Evolutionary conservation across 1,139 yeast species (phyloP).

Genomic region (Magnusiomyces starmeri): DNA sequence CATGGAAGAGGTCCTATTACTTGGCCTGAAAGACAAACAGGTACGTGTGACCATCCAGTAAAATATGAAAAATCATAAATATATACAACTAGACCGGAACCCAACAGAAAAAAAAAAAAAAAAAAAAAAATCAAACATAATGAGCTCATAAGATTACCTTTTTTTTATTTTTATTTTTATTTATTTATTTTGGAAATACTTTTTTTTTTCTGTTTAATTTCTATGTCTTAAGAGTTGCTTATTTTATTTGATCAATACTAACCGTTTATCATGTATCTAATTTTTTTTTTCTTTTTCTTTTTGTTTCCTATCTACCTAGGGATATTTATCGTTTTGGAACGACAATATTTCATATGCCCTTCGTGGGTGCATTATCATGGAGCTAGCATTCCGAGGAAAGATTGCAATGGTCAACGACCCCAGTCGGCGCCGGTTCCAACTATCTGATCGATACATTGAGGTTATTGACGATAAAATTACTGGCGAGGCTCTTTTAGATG

Average conservation of each 20-base stretch:
- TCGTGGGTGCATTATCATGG: slow-evolving; percentile 89
- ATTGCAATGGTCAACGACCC: slow-evolving; percentile 89
- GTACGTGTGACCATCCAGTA: slow-evolving; percentile 11
- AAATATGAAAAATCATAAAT: no score
- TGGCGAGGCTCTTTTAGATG: slow-evolving; percentile 93
- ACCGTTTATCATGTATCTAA: background rate
- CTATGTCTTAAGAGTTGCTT: no score
- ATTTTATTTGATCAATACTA: no score
- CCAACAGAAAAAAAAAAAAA: no score
- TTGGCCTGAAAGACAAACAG: slow-evolving; percentile 91
- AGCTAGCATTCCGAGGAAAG: slow-evolving; percentile 83
- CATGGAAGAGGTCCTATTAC: slow-evolving; percentile 90
- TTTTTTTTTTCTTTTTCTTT: background rate
- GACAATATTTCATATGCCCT: slow-evolving; percentile 94
- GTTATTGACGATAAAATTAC: slow-evolving; percentile 81
- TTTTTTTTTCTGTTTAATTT: background rate
- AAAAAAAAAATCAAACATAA: no score
- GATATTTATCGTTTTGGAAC: slow-evolving; percentile 95
- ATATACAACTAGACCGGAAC: no score
- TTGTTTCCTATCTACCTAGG: slow-evolving; percentile 34
- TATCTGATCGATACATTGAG: slow-evolving; percentile 80
- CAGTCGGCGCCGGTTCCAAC: slow-evolving; percentile 81
- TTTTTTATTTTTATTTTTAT: background rate
- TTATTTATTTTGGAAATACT: background rate
- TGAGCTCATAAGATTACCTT: no score